A percentile compares a stretch with the other conserved stretches of the same genome.
These are phyloP conservation scores for Pseudevernia furfuracea DNA, from an alignment of 495 filamentous ascomycete species.

Conservation along the genomic window DNA sequence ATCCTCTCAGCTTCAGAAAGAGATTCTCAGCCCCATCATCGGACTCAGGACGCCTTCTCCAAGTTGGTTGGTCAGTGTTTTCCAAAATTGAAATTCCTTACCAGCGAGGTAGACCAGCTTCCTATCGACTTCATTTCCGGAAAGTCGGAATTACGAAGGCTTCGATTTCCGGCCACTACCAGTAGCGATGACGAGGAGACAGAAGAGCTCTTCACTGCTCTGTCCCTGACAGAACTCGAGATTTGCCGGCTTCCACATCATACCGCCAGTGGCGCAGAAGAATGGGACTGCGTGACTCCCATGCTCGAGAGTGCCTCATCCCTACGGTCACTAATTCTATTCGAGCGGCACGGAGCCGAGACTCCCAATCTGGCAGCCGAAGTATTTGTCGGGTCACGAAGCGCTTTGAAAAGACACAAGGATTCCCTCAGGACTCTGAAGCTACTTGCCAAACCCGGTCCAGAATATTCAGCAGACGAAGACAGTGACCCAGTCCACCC, in stretches of 20 bases:
- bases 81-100: conserved; percentile 18
- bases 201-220: conserved; percentile 7
- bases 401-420: conserved; percentile 15
- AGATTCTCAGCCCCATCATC: conserved; percentile 21
- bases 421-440: conserved; percentile 15
- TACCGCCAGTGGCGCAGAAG: conserved; percentile 10
- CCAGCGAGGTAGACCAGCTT: conserved; percentile 17
- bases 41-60: conserved; percentile 21
- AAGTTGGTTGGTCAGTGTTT: conserved; percentile 21
- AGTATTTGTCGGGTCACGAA: conserved; percentile 12
- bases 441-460: conserved; percentile 13
- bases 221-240: conserved; percentile 21
- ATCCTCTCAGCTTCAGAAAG: conserved; percentile 13
- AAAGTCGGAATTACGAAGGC: conserved; percentile 20
- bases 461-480: neutral
- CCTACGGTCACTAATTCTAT: conserved; percentile 10
- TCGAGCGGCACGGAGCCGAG: conserved; percentile 16
- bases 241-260: conserved; percentile 18
- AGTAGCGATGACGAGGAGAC: conserved; percentile 17
- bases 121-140: conserved; percentile 16
- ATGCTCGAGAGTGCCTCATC: conserved; percentile 5
- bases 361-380: conserved; percentile 11
- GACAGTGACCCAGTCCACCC: conserved; percentile 2
- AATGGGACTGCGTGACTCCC: conserved; percentile 16
- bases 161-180: conserved; percentile 21